Evolutionary conservation across 23 red algal genomes (phyloP), one percentile per base, ranked within the genome.

Genomic region (Chondrus crispus): DNA sequence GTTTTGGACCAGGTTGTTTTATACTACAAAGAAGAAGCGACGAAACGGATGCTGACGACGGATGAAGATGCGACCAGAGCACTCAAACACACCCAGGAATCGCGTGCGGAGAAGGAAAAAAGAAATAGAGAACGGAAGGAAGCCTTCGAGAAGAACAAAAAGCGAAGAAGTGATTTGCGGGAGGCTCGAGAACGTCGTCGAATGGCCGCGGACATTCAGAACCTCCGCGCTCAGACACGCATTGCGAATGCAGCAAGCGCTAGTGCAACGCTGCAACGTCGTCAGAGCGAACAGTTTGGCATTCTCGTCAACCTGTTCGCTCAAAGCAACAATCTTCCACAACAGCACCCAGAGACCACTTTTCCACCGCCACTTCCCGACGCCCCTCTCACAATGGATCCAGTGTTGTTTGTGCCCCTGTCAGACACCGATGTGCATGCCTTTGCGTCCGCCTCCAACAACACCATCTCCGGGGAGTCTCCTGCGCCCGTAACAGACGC

Each of bases 281-380:
- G 62, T 24, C 85, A 77, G 49, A 46, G 16, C 2, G 85, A 89
- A 47, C 85, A 76, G 51, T 62, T 89, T 43, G 51, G 55, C 38
- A 51, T 72, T 26, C 45, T 88, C 5, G 6, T 24, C 35, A 11
- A 13, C 29, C 3, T 88, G 7, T 74, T 50, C 32, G 66, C 70
- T 28, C 42, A 51, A 7, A 58, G 28, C 10, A 2, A 88, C 26
- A 55, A 51, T 37, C 2, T 88, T 36, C 19, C 12, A 18, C 30
- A n/a, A 19, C 28, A 44, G 35, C 19, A 72, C n/a, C 24, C 12
- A 14, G 39, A 28, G 8, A 73, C 51, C n/a, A 0, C 46, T 32
- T 57, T 28, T 10, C 63, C 39, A 19, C 22, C 2, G 33, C 18
- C 62, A 14, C 63, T 74, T 13, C 8, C 63, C 0, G 58, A 64